These are phyloP conservation scores for Termitomyces sp. DNA, from an alignment of 768 basidiomycete genomes.

Conservation along the genomic window DNA sequence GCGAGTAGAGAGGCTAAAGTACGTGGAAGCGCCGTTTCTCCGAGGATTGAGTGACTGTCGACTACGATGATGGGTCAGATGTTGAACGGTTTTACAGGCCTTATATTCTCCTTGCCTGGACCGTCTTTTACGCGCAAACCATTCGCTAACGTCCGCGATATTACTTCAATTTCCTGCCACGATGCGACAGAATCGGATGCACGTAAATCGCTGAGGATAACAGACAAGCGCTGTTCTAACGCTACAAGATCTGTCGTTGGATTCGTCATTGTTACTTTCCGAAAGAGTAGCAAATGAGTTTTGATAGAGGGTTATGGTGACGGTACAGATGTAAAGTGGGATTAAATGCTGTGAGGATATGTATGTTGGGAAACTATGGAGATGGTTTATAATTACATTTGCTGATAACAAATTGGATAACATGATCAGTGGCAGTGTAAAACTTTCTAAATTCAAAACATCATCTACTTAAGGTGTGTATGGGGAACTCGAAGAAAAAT, in stretches of 20 bases:
- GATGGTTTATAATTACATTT: background rate
- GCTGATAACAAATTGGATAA: background rate
- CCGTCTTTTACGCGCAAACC: slow-evolving; percentile 52
- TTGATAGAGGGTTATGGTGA: slow-evolving; percentile 1
- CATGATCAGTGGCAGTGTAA: slow-evolving; percentile 14
- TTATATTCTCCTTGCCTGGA: slow-evolving; percentile 31
- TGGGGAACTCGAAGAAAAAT: slow-evolving; percentile 53
- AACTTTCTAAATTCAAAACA: background rate
- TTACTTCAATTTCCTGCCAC: slow-evolving; percentile 50
- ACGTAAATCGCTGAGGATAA: slow-evolving; percentile 27
- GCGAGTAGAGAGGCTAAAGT: slow-evolving; percentile 58
- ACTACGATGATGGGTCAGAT: slow-evolving; percentile 31
- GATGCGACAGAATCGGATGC: slow-evolving; percentile 25
- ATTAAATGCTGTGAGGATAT: background rate
- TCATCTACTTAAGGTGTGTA: slow-evolving; percentile 15
- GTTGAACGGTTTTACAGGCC: background rate
- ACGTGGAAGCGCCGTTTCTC: slow-evolving; percentile 59
- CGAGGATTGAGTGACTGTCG: slow-evolving; percentile 68
- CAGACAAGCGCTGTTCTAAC: slow-evolving; percentile 25
- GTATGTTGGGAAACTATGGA: background rate
- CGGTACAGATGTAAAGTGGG: background rate
- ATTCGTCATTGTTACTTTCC: slow-evolving; percentile 19
- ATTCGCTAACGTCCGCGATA: slow-evolving; percentile 58
- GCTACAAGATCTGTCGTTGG: slow-evolving; percentile 25
- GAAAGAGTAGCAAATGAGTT: background rate